Base-by-base conservation (phyloP, 768 basidiomycete genomes). In the Obba rivulosa region DNA sequence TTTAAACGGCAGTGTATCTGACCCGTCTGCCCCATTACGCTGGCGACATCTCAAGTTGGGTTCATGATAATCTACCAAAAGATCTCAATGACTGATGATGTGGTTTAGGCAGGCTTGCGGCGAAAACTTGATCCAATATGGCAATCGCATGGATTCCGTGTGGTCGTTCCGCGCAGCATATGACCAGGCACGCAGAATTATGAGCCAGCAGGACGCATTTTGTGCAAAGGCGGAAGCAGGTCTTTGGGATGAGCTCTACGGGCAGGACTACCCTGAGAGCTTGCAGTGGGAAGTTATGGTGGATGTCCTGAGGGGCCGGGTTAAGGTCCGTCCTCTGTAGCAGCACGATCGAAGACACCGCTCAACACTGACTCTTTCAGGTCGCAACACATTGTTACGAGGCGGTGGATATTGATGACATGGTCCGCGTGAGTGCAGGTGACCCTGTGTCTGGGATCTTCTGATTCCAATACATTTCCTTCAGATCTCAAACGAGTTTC, bases 81-180 rank as follows among this genome's bases (percentile, higher is more conserved):
- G n/a, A 7, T 22, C 14, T 17, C 9, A 3, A 35, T 34, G 35
- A 16, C 18, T 41, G 37, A 23, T 35, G 24, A 24, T 38, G 14
- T 37, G 25, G 39, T 20, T 14, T 24, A 72, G 70, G 36, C 67
- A 69, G 38, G 68, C 71, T 14, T 71, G 69, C 53, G 71, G 71
- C 18, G 78, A 78, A 63, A 76, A 60, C 40, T 53, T 59, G 10
- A 45, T 43, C 1, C 46, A 45, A 22, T 66, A 62, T 39, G 64
- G 64, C 4, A 69, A 62, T 41, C 79, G 91, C 16, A 86, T 92
- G 81, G 92, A 95, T 57, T 73, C 78, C 1, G 75, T 80, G 53
- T 93, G 87, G 83, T 73, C 82, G 9, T 77, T 88, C 62, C 81
- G 92, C 41, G 71, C 78, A n/a, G 91, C 90, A 9, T 92, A 92